Conservation (phyloP, 2,329 filamentous ascomycete species). For the Hypomyces perniciosus region DNA sequence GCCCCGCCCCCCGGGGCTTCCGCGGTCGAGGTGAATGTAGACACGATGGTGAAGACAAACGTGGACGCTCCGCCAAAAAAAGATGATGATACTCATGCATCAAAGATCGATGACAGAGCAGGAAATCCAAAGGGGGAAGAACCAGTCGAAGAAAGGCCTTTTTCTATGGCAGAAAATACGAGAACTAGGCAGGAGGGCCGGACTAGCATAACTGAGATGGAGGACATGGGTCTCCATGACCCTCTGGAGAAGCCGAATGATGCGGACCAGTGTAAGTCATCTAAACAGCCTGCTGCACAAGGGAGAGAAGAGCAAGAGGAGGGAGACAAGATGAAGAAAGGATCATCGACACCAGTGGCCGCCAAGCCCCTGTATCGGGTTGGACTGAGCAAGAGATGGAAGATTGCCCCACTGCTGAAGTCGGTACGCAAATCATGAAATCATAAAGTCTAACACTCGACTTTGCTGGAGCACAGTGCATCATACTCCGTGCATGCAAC, state of each 20-base stretch:
- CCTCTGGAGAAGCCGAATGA: slow-evolving; percentile 1
- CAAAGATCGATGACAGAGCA: neutral
- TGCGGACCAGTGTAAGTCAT: neutral
- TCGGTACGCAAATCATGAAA: slow-evolving; percentile 35
- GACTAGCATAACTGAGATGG: neutral
- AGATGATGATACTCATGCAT: neutral
- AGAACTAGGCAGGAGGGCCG: neutral
- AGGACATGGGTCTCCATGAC: neutral
- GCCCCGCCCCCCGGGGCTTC: slow-evolving; percentile 15
- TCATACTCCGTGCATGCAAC: neutral
- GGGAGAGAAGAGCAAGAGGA: slow-evolving; percentile 7
- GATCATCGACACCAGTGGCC: slow-evolving; percentile 13
- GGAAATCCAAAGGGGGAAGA: neutral
- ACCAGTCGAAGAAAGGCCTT: neutral
- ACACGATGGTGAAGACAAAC: neutral
- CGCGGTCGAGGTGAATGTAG: neutral
- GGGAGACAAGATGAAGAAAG: slow-evolving; percentile 11
- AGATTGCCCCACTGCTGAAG: slow-evolving; percentile 48
- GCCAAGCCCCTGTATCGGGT: slow-evolving; percentile 42
- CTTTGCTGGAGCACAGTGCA: neutral
- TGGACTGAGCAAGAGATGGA: slow-evolving; percentile 44
- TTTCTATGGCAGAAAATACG: neutral
- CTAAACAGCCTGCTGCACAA: slow-evolving; percentile 2
- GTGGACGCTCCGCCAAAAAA: neutral
- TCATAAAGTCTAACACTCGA: neutral